Conservation (phyloP, 2,329 filamentous ascomycete genomes). For the Penicillium sp. region DNA sequence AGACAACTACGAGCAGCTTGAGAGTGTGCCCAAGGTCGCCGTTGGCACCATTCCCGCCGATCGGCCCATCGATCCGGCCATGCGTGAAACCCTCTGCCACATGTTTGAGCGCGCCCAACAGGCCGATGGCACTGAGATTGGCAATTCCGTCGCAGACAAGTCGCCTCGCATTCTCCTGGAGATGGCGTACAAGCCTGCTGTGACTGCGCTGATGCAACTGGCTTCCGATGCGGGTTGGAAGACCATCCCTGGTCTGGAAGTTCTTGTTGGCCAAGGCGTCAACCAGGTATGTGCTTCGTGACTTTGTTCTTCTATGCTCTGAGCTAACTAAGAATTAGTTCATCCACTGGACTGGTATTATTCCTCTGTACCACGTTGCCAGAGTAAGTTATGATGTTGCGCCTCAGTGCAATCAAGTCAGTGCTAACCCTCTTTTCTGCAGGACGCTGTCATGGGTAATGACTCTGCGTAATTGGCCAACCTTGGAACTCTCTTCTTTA, state of each 20-base stretch:
- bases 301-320: too few relatives aligned
- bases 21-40: conserved; percentile 66
- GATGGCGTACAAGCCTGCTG: conserved; percentile 91
- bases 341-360: conserved; percentile 26
- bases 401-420: neutral
- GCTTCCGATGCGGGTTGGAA: conserved; percentile 77
- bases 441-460: conserved; percentile 33
- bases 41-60: conserved; percentile 92
- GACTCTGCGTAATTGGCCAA: conserved; percentile 11
- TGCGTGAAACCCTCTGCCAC: conserved; percentile 64
- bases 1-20: conserved; percentile 54
- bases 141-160: conserved; percentile 35
- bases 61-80: conserved; percentile 71
- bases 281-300: conserved; percentile 52
- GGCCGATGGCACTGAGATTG: conserved; percentile 43
- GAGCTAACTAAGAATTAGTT: conserved; percentile 3
- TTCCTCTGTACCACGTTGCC: conserved; percentile 61
- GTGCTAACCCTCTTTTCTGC: neutral
- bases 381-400: conserved; percentile 49
- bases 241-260: conserved; percentile 84
- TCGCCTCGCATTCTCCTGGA: conserved; percentile 71
- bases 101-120: conserved; percentile 54
- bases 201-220: conserved; percentile 82
- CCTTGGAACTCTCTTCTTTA: neutral
- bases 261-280: conserved; percentile 79